These are phyloP conservation scores for Quillaja saponaria DNA, from an alignment of 306 rosid species.

Conservation along the genomic window DNA sequence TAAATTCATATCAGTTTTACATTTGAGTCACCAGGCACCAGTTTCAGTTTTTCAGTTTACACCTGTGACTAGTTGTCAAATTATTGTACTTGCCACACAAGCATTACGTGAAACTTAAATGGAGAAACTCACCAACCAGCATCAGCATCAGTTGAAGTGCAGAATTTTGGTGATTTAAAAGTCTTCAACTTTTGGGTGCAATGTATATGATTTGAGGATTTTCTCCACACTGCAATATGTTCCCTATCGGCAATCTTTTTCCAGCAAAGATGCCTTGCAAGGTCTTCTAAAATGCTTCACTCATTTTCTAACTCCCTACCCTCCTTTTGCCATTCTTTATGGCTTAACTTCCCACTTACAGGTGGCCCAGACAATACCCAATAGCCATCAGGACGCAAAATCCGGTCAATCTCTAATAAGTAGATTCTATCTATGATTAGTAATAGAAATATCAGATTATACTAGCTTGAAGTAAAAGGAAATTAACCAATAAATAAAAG, in stretches of 20 bases:
- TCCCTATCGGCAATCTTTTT: slow-evolving; percentile 51
- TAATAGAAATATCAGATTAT: neutral
- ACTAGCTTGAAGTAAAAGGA: neutral
- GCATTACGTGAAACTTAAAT: neutral
- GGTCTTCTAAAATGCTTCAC: slow-evolving; percentile 48
- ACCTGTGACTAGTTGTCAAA: neutral
- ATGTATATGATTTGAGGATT: slow-evolving; percentile 39
- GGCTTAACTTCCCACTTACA: slow-evolving; percentile 54
- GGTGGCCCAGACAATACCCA: slow-evolving; percentile 73
- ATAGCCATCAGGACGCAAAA: slow-evolving; percentile 61
- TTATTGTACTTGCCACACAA: neutral
- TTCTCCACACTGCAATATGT: slow-evolving; percentile 50
- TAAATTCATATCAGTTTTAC: neutral
- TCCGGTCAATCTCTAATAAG: slow-evolving; percentile 53
- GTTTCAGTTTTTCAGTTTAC: neutral
- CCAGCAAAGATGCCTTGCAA: slow-evolving; percentile 56
- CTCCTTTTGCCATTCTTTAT: slow-evolving; percentile 41
- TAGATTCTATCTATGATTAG: slow-evolving; percentile 47
- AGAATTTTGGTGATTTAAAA: slow-evolving; percentile 37
- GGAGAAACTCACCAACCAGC: slow-evolving; percentile 51
- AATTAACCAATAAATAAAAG: no score
- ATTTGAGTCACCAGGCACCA: neutral
- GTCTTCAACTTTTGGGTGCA: slow-evolving; percentile 39
- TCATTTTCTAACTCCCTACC: slow-evolving; percentile 40
- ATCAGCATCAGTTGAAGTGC: slow-evolving; percentile 46